Evolutionary conservation across 2,329 filamentous ascomycete species (phyloP).

Genomic region (Aspergillus caelatus): DNA sequence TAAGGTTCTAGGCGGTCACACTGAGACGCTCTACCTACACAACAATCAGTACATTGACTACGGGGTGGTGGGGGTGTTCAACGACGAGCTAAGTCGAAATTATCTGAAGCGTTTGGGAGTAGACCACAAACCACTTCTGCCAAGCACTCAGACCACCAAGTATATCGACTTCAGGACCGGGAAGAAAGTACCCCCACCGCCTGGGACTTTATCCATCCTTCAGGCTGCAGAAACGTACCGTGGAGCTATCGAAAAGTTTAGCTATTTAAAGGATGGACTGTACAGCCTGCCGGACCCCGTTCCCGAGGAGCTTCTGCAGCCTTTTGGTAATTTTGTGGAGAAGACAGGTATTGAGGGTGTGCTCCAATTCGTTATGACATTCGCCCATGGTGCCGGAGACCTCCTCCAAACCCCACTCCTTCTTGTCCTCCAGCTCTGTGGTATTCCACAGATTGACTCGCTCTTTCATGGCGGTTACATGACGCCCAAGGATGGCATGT

Average conservation of each 20-base stretch:
- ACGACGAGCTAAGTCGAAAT: conserved; percentile 33
- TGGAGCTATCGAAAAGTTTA: conserved; percentile 14
- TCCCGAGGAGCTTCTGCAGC: conserved; percentile 19
- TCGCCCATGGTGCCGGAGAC: conserved; percentile 17
- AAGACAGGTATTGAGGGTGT: conserved; percentile 13
- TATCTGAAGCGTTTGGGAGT: conserved; percentile 35
- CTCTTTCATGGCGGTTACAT: conserved; percentile 19
- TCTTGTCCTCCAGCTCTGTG: conserved; percentile 16
- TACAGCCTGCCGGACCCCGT: conserved; percentile 44
- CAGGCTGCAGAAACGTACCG: conserved; percentile 14
- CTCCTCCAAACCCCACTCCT: conserved; percentile 15
- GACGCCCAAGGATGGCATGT: conserved; percentile 20
- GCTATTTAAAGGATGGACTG: conserved; percentile 8
- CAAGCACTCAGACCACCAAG: conserved; percentile 20
- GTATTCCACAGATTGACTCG: conserved; percentile 21
- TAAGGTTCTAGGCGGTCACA: conserved; percentile 38
- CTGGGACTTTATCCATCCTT: background rate
- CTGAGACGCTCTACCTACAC: conserved; percentile 33
- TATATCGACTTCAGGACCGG: conserved; percentile 33
- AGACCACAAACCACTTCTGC: conserved; percentile 17
- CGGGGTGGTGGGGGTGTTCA: conserved; percentile 35
- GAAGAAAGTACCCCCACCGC: conserved; percentile 15
- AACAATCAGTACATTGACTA: conserved; percentile 35
- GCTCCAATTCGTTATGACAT: conserved; percentile 9
- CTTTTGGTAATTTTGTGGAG: conserved; percentile 23